A percentile compares a stretch with the other conserved stretches of the same genome.
Evolutionary conservation across 768 basidiomycete genomes (phyloP).

Genomic region (Botryobasidium botryosum): DNA sequence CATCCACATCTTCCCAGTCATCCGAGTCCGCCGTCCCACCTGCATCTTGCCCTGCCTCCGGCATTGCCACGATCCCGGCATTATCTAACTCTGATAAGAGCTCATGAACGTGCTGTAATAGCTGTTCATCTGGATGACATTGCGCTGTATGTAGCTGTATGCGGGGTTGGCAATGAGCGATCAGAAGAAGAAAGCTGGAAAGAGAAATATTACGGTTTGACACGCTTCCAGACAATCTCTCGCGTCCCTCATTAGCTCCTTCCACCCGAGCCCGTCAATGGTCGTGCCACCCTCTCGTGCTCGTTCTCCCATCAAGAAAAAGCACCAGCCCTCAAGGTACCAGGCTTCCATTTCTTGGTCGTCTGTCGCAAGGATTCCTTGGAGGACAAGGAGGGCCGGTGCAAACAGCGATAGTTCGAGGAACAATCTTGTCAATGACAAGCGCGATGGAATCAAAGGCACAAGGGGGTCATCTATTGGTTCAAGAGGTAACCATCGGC

Average conservation of each 20-base stretch:
- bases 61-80: conserved; percentile 46
- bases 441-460: conserved; percentile 55
- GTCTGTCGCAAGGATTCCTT: conserved; percentile 63
- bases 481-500: background rate
- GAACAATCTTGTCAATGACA: conserved; percentile 64
- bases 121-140: conserved; percentile 55
- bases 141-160: conserved; percentile 53
- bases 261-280: conserved; percentile 32
- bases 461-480: conserved; percentile 42
- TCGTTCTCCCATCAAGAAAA: conserved; percentile 66
- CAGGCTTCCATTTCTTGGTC: conserved; percentile 82
- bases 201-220: conserved; percentile 38
- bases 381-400: conserved; percentile 56
- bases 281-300: conserved; percentile 36
- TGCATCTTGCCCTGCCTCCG: conserved; percentile 32
- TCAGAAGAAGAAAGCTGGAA: background rate
- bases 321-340: conserved; percentile 92
- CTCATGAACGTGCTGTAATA: conserved; percentile 61
- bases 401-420: conserved; percentile 57
- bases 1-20: conserved; percentile 38
- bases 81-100: conserved; percentile 50
- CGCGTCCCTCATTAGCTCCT: conserved; percentile 63
- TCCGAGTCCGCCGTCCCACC: conserved; percentile 34
- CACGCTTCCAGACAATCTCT: conserved; percentile 74
- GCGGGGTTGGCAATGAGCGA: background rate